These are phyloP conservation scores for Sclerotinia nivalis DNA, from an alignment of 2,329 filamentous ascomycete genomes.

Conservation along the genomic window DNA sequence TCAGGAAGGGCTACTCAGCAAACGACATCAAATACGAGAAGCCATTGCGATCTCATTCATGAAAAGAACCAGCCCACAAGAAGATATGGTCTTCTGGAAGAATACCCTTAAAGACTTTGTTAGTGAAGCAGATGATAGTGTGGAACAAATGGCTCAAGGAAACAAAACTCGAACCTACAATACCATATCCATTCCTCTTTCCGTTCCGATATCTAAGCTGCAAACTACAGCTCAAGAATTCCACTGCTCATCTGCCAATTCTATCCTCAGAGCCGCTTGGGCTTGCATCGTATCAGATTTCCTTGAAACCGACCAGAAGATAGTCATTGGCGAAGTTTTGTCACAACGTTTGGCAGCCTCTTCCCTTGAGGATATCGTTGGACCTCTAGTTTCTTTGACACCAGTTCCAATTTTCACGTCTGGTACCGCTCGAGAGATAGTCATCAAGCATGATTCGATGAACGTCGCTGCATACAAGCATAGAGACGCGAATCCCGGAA, in stretches of 20 bases:
- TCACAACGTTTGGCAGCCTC: conserved; percentile 5
- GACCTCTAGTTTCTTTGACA: conserved; percentile 6
- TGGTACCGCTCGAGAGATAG: conserved; percentile 3
- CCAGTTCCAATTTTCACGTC: conserved; percentile 2
- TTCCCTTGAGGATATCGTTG: conserved; percentile 1
- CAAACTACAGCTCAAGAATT: conserved; percentile 11
- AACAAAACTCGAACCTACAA: conserved; percentile 11
- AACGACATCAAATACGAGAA: conserved; percentile 9
- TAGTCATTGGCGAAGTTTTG: conserved; percentile 10
- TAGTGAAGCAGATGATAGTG: not conserved
- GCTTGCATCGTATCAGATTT: conserved; percentile 10
- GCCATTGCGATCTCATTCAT: not conserved
- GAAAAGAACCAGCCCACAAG: conserved; percentile 1
- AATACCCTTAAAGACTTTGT: not conserved
- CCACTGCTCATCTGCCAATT: conserved; percentile 11
- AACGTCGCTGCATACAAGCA: not conserved
- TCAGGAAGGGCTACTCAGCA: not conserved
- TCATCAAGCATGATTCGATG: conserved; percentile 4
- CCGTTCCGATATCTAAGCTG: not conserved
- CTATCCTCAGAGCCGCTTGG: conserved; percentile 12
- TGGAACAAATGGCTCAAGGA: not conserved
- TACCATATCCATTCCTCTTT: not conserved
- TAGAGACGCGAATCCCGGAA: conserved; percentile 6
- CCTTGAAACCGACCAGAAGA: conserved; percentile 9
- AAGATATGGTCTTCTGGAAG: conserved; percentile 7